Base-by-base conservation (phyloP, 163 green algal genomes). In the Chloromonas sp. region DNA sequence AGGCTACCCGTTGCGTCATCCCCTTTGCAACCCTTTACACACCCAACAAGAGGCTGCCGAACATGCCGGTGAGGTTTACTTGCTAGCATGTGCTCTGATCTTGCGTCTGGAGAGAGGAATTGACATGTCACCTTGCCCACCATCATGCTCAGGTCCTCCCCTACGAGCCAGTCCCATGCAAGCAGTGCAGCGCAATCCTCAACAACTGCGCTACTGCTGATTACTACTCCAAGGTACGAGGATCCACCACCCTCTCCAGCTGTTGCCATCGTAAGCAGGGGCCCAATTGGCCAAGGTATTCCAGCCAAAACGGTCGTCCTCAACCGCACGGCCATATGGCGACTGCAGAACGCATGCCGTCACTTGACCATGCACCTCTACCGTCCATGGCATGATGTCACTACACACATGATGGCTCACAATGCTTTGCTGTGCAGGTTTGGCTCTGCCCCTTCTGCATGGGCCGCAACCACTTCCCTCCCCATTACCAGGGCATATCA, bases 401-500 rank as follows among this genome's bases (percentile, higher is more conserved):
- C 66, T 76, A 76, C 66, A 8, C 11, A 36, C 36, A 36, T 36
- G 36, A 36, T 36, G 36, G 36, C 36, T 36, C 36, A 36, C 36
- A 36, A 36, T 36, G 36, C 36, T 36, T 36, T 36, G 36, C 36
- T 36, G 2, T 78, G 71, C 83, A 87, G 81, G 84, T 99, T 15
- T 99, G 97, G 97, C 96, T 97, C 81, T 99, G 97, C 89, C 95
- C 97, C 58, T 95, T 99, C 80, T 99, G 97, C 92, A 94, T 97
- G 88, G 92, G 91, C 2, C 92, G 94, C 77, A 99, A 99, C 91
- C 95, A 98, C 87, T 99, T 99, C 89, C 97, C 97, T 58, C 85
- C 95, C 1, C 96, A 98, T 88, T 99, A 99, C 91, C 91, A 95
- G 86, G 95, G 93, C 84, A 98, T 99, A 87, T 93, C 86, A 3